Evolutionary conservation across 768 basidiomycete species (phyloP), one percentile per base, ranked within the genome.

Genomic region (Hortiboletus campestris): DNA sequence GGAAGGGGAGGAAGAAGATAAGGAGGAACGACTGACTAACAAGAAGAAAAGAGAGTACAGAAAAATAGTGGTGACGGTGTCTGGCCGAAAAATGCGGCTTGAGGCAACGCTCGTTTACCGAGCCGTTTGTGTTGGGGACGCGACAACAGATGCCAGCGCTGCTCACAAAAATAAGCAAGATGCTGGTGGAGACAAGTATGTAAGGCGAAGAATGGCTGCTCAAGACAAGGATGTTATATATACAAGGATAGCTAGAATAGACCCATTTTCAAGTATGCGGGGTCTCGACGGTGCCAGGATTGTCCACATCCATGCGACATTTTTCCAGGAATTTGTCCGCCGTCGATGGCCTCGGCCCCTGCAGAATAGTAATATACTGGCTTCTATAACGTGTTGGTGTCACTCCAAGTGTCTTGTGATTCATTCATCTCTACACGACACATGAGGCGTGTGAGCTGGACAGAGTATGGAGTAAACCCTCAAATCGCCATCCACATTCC

Each of bases 71-170:
- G 52, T 34, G 55, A 54, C 22, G 17, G 63, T 52, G 55, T 56
- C 48, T 44, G 60, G 12, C 56, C 49, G 57, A 67, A 63, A 61
- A 61, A 49, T 57, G 58, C 40, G 51, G 55, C 38, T 38, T 55
- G 67, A 61, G 65, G 69, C 65, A 47, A 71, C 53, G 55, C 47
- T 56, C 62, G 68, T 60, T 73, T 65, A 67, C 69, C 62, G 71
- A 57, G 62, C 63, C 57, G 63, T 66, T 63, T 66, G 56, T 63
- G 67, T 60, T 67, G 46, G 46, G 34, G 55, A 49, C 41, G 48
- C 46, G 59, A 55, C 42, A 47, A 44, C 58, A 44, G 45, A 40
- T 56, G 47, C 66, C 66, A 62, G 57, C 47, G 64, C 40, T 53
- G 48, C 43, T 51, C 51, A 25, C 28, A 28, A 53, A 39, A 43